Base-by-base conservation (phyloP, 495 filamentous ascomycete genomes). In the Hypoxylon cercidicola region DNA sequence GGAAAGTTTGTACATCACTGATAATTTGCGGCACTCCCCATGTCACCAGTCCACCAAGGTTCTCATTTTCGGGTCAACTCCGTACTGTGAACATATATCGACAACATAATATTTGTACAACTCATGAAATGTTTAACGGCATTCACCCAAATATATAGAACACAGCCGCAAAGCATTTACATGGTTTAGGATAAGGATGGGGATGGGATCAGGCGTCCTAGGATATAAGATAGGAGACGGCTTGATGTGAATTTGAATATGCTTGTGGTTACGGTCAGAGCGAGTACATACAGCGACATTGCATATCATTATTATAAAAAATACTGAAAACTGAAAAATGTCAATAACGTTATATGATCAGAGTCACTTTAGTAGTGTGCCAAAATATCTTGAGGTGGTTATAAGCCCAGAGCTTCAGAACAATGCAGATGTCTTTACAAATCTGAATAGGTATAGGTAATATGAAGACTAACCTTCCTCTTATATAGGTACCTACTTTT, bases 41-140 rank as follows among this genome's bases (percentile, higher is more conserved):
- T 47, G 50, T 15, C 45, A 56, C 23, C 51, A 12, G 46, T 20
- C 63, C 56, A 61, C 15, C 63, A 66, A 61, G 63, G 63, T 61
- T 9, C 52, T 66, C 37, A 43, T 41, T 56, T 64, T 60, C 45
- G 15, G 18, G 51, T 16, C 23, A n/a, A 37, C 46, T 23, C 50
- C 41, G 40, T 21, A 4, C 5, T 13, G n/a, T 34, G n/a, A 28
- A 34, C 34, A 18, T 3, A 12, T 8, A 13, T 39, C 35, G 2
- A 23, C 25, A 39, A 30, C 46, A 41, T 41, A n/a, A 44, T 41
- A 19, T 57, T 49, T 25, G 44, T 37, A 39, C 49, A 18, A 30
- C 45, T 10, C 25, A 41, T 25, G 8, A 53, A 18, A 28, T 47
- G 30, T 20, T 63, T 41, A 40, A 13, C 28, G 23, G 52, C 25